A percentile compares a stretch with the other conserved stretches of the same genome.
phyloP scores from a whole-genome alignment of 2,329 filamentous ascomycete genomes.

The Paracorniculantispora psalliotae region DNA sequence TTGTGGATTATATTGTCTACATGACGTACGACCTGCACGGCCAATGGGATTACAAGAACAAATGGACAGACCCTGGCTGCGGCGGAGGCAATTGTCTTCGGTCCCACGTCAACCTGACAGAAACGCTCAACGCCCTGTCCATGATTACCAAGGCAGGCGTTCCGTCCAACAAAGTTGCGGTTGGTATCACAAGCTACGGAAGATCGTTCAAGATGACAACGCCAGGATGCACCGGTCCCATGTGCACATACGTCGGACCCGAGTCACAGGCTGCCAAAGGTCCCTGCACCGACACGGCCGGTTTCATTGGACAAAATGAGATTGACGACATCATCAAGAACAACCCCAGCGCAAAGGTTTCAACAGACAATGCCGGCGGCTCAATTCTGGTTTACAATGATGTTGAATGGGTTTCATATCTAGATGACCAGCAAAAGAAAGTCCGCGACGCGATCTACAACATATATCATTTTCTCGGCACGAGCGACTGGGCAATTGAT shows the following conservation, averaged over 20 bases:
- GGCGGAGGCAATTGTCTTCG: background rate
- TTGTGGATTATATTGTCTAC: slow-evolving; percentile 28
- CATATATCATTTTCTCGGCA: slow-evolving; percentile 26
- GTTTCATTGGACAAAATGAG: slow-evolving; percentile 27
- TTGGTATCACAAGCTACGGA: slow-evolving; percentile 78
- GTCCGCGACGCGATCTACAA: slow-evolving; percentile 19
- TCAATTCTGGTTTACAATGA: slow-evolving; percentile 10
- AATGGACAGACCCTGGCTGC: slow-evolving; percentile 21
- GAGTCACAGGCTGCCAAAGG: slow-evolving; percentile 22
- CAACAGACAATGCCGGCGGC: slow-evolving; percentile 20
- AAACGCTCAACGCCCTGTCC: background rate
- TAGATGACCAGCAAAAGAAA: slow-evolving; percentile 19
- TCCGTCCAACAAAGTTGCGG: slow-evolving; percentile 60
- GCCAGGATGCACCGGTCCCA: slow-evolving; percentile 21
- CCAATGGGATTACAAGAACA: slow-evolving; percentile 25
- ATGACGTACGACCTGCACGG: slow-evolving; percentile 35
- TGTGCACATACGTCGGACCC: slow-evolving; percentile 23
- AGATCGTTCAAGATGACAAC: slow-evolving; percentile 51
- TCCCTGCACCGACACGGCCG: slow-evolving; percentile 21
- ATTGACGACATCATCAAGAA: slow-evolving; percentile 23
- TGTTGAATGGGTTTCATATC: slow-evolving; percentile 29
- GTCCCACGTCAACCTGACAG: background rate
- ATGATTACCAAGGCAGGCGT: background rate
- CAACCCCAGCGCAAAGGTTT: slow-evolving; percentile 21
- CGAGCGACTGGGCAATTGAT: slow-evolving; percentile 28